phyloP scores from a whole-genome alignment of 2,329 filamentous ascomycete species.

The Akanthomyces dipterigenus region DNA sequence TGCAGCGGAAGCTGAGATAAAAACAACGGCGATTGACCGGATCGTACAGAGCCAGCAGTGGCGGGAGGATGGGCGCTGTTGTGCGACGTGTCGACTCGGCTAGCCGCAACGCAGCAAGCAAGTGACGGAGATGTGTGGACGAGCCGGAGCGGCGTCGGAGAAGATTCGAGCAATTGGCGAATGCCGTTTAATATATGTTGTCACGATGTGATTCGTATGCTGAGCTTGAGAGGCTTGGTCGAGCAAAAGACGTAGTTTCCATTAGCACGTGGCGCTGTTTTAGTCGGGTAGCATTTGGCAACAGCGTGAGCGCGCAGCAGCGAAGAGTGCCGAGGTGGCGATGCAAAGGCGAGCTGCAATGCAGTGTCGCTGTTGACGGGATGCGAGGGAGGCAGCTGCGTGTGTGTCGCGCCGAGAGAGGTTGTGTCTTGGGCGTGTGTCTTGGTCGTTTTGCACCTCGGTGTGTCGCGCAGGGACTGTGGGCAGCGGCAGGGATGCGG shows the following conservation, averaged over 20 bases:
- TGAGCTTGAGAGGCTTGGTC: neutral
- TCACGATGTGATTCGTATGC: neutral
- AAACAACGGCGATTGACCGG: neutral
- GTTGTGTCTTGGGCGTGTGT: slow-evolving; percentile 1
- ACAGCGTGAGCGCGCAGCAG: neutral
- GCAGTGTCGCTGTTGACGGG: neutral
- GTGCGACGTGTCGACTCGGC: slow-evolving; percentile 2
- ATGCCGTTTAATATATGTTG: neutral
- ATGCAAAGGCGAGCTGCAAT: neutral
- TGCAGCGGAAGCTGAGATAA: neutral
- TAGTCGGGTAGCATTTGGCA: neutral
- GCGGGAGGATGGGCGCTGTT: neutral
- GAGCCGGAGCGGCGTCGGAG: neutral
- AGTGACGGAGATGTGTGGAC: neutral
- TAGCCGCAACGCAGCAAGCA: neutral
- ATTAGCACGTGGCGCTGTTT: neutral
- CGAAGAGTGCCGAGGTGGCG: neutral
- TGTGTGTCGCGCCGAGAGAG: neutral
- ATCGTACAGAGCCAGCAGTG: neutral
- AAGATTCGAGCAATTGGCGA: neutral
- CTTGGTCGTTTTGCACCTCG: neutral
- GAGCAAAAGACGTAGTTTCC: neutral
- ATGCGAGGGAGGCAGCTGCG: neutral
- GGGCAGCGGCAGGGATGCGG: neutral
- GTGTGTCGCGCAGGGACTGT: neutral